Evolutionary conservation across 2,329 filamentous ascomycete genomes (phyloP).

Genomic region (Geoglossum cookeanum): DNA sequence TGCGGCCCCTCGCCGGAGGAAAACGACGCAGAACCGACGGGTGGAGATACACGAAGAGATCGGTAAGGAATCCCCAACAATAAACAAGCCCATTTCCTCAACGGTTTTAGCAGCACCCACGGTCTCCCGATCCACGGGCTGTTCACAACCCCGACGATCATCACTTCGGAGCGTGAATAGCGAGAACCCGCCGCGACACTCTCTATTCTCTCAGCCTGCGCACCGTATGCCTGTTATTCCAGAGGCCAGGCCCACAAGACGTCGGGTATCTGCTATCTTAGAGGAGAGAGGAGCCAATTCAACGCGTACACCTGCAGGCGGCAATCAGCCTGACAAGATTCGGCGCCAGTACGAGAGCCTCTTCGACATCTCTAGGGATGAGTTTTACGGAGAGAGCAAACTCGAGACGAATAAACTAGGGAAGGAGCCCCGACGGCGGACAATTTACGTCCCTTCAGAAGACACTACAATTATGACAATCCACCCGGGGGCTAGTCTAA

Average conservation of each 20-base stretch:
- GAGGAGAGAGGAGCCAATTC: neutral
- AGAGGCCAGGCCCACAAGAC: neutral
- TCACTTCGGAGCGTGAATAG: neutral
- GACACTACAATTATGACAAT: slow-evolving; percentile 32
- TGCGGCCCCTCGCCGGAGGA: slow-evolving; percentile 1
- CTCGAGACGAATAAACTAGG: slow-evolving; percentile 4
- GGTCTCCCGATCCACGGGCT: neutral
- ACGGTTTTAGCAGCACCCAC: neutral
- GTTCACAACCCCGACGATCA: neutral
- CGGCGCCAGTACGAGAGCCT: neutral
- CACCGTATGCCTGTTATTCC: neutral
- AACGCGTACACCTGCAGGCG: neutral
- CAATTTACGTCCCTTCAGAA: slow-evolving; percentile 31
- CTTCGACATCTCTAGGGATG: slow-evolving; percentile 6
- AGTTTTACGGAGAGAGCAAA: neutral
- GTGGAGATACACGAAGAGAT: slow-evolving; percentile 1
- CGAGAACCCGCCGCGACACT: neutral
- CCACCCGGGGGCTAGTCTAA: slow-evolving; percentile 24
- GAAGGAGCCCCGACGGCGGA: slow-evolving; percentile 26
- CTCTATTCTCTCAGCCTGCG: neutral
- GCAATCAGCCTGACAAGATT: neutral
- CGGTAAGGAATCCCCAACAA: neutral
- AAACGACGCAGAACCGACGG: neutral
- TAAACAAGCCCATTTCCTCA: neutral
- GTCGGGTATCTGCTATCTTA: neutral